Conservation (phyloP, 2,329 filamentous ascomycete genomes). For the Mollisia scopiformis region DNA sequence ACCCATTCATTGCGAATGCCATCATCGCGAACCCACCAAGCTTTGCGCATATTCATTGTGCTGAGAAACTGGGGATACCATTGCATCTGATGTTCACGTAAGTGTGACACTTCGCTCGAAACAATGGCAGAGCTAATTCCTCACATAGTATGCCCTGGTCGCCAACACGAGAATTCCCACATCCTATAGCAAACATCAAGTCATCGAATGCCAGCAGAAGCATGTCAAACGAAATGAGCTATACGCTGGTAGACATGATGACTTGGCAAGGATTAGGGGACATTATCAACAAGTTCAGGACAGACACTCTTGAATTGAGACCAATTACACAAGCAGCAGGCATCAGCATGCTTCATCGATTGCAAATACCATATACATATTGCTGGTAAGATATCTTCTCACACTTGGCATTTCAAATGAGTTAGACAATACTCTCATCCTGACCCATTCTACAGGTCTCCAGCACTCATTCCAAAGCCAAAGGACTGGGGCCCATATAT, state of each 20-base stretch:
- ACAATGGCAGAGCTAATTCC: background rate
- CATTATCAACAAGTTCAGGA: conserved; percentile 5
- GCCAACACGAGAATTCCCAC: conserved; percentile 67
- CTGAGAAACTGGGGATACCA: background rate
- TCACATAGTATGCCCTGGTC: conserved; percentile 63
- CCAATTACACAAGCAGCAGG: background rate
- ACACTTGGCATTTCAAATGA: no score
- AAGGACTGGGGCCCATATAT: conserved; percentile 69
- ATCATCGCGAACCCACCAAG: conserved; percentile 6
- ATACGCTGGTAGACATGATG: background rate
- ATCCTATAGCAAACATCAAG: conserved; percentile 67
- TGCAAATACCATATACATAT: conserved; percentile 3
- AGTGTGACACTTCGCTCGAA: background rate
- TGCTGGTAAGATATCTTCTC: background rate
- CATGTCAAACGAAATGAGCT: background rate
- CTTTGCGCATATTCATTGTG: conserved; percentile 10
- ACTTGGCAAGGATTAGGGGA: conserved; percentile 4
- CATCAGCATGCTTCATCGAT: background rate
- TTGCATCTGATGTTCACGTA: conserved; percentile 11
- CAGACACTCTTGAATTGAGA: background rate
- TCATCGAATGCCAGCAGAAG: conserved; percentile 44
- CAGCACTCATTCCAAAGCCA: conserved; percentile 66
- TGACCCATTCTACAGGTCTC: conserved; percentile 35
- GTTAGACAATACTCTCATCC: background rate
- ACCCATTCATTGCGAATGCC: conserved; percentile 1